Evolutionary conservation across 345 rosid genomes (phyloP).

Genomic region (Erysimum cheiranthoides): DNA sequence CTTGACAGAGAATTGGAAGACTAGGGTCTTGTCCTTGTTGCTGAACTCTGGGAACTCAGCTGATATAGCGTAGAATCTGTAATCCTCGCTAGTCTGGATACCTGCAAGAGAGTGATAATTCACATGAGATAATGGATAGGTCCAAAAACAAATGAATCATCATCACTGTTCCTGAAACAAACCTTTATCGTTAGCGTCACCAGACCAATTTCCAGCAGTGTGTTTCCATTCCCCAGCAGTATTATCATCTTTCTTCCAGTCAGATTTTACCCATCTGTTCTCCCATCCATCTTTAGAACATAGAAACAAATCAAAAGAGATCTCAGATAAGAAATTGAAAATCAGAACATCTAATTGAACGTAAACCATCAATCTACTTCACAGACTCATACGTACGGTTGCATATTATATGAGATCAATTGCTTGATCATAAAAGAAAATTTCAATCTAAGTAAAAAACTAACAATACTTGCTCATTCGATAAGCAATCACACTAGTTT

Average conservation of each 20-base stretch:
- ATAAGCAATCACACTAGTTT: background rate
- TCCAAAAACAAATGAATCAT: background rate
- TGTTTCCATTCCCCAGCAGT: constrained; percentile 92
- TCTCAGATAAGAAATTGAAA: background rate
- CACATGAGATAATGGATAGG: background rate
- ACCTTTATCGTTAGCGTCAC: constrained; percentile 93
- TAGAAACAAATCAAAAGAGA: background rate
- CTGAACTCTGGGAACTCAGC: constrained; percentile 93
- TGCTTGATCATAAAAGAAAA: background rate
- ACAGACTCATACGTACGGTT: background rate
- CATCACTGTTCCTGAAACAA: constrained; percentile 7
- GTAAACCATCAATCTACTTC: background rate
- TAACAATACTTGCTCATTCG: background rate
- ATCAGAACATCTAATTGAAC: too few species aligned
- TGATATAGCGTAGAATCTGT: constrained; percentile 97
- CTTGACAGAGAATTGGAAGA: constrained; percentile 95
- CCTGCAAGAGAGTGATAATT: constrained; percentile 49
- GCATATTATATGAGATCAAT: background rate
- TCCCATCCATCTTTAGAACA: constrained; percentile 87
- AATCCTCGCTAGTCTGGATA: constrained; percentile 95
- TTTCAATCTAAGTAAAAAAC: background rate
- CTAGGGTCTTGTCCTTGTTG: constrained; percentile 89
- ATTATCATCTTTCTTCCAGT: constrained; percentile 91
- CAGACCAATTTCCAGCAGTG: constrained; percentile 96
- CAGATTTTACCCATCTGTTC: constrained; percentile 85